phyloP scores from a whole-genome alignment of 2,329 filamentous ascomycete genomes.

The Aotearoamyces nothofagi region DNA sequence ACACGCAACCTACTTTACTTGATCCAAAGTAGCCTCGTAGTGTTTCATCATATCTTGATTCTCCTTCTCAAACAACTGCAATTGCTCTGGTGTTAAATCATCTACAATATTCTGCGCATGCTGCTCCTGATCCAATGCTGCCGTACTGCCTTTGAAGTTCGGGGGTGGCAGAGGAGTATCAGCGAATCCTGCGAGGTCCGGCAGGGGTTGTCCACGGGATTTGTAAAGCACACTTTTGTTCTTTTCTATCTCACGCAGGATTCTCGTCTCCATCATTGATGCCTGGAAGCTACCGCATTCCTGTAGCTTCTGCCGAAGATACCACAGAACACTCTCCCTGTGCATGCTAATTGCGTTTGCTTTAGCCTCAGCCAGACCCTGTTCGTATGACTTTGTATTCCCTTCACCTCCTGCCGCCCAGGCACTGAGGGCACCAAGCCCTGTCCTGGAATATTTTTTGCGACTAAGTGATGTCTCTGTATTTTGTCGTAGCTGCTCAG shows the following conservation, averaged over 20 bases:
- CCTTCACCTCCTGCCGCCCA: constrained; percentile 54
- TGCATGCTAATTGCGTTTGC: constrained; percentile 53
- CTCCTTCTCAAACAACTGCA: constrained; percentile 86
- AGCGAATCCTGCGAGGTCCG: constrained; percentile 13
- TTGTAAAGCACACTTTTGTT: constrained; percentile 75
- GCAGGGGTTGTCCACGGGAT: constrained; percentile 24
- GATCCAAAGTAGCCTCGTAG: constrained; percentile 85
- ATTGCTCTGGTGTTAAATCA: constrained; percentile 63
- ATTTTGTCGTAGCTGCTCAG: constrained; percentile 67
- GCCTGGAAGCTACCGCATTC: constrained; percentile 65
- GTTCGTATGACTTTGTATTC: constrained; percentile 44
- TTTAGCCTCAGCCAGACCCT: constrained; percentile 55
- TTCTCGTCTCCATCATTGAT: constrained; percentile 81
- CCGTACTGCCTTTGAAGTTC: constrained; percentile 5
- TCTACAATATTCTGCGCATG: constrained; percentile 15
- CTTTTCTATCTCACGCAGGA: constrained; percentile 77
- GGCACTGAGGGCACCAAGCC: constrained; percentile 46
- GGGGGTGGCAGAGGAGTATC: constrained; percentile 6
- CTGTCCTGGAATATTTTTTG: constrained; percentile 48
- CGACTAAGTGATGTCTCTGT: constrained; percentile 56
- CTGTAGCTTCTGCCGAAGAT: constrained; percentile 60
- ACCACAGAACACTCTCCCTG: constrained; percentile 73
- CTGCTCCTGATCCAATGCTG: constrained; percentile 10
- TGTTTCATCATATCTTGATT: constrained; percentile 88
- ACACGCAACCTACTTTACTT: constrained; percentile 62